These are phyloP conservation scores for Fusarium abutilonis DNA, from an alignment of 2,329 filamentous ascomycete species.

Conservation along the genomic window DNA sequence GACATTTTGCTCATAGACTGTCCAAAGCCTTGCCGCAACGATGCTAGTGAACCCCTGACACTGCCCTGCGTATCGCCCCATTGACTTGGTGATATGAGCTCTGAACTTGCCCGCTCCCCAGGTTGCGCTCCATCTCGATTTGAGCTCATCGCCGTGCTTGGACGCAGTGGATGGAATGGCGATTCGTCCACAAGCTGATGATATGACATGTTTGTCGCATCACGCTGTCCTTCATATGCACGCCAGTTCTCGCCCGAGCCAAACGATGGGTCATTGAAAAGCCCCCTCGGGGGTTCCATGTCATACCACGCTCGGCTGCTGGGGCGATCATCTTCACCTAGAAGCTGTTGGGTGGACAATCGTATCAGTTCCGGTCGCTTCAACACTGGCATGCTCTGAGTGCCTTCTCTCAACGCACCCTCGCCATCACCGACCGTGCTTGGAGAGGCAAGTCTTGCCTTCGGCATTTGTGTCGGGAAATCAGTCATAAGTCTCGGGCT, in stretches of 20 bases:
- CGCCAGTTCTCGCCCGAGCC: conserved; percentile 53
- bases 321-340: conserved; percentile 18
- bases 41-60: conserved; percentile 33
- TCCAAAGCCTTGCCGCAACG: conserved; percentile 23
- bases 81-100: conserved; percentile 41
- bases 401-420: conserved; percentile 27
- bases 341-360: conserved; percentile 39
- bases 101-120: conserved; percentile 36
- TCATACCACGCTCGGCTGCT: conserved; percentile 43
- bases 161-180: conserved; percentile 54
- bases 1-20: conserved; percentile 25
- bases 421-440: conserved; percentile 1
- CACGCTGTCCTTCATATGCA: conserved; percentile 42
- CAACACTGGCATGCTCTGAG: conserved; percentile 41
- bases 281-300: conserved; percentile 37
- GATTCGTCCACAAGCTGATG: conserved; percentile 49
- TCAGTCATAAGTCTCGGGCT: conserved; percentile 39
- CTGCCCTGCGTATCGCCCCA: conserved; percentile 42
- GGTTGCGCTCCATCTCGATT: conserved; percentile 34
- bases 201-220: conserved; percentile 47
- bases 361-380: conserved; percentile 41
- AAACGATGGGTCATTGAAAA: conserved; percentile 48
- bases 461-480: conserved; percentile 19
- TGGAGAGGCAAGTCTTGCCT: conserved; percentile 1
- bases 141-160: conserved; percentile 36